Conservation (phyloP, 805 yeast species). For the Lipomyces starkeyi region DNA sequence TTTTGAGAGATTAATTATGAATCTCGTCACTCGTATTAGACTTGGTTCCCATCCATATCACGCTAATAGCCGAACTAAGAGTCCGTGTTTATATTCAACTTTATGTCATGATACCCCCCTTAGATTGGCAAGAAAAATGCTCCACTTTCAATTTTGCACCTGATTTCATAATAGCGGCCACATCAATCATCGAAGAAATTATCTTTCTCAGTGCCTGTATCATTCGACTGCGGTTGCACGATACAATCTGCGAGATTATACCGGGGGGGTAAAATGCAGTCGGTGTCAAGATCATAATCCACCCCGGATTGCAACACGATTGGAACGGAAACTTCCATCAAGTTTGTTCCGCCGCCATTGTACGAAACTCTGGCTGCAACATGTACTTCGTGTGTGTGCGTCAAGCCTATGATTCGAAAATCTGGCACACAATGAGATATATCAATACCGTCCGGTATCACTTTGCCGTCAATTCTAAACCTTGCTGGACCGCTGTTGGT, state of each 20-base stretch:
- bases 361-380: slow-evolving; percentile 12
- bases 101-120: too few species aligned
- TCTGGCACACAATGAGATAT: slow-evolving; percentile 10
- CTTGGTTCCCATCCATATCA: too few species aligned
- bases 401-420: slow-evolving; percentile 19
- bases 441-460: not conserved
- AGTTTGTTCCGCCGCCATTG: slow-evolving; percentile 18
- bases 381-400: slow-evolving; percentile 5
- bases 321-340: slow-evolving; percentile 8
- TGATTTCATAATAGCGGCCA: too few species aligned
- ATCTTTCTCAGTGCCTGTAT: not conserved
- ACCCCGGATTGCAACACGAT: slow-evolving; percentile 12
- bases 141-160: too few species aligned
- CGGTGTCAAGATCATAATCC: slow-evolving; percentile 18
- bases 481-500: not conserved
- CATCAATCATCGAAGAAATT: not conserved
- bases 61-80: too few species aligned
- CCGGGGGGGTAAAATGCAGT: slow-evolving; percentile 21
- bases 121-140: too few species aligned
- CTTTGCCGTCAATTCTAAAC: not conserved
- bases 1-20: too few species aligned
- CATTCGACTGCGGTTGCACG: not conserved
- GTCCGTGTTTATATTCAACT: too few species aligned
- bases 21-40: too few species aligned
- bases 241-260: slow-evolving; percentile 10